Evolutionary conservation across 2,329 filamentous ascomycete species (phyloP).

Genomic region (Moelleriella libera): DNA sequence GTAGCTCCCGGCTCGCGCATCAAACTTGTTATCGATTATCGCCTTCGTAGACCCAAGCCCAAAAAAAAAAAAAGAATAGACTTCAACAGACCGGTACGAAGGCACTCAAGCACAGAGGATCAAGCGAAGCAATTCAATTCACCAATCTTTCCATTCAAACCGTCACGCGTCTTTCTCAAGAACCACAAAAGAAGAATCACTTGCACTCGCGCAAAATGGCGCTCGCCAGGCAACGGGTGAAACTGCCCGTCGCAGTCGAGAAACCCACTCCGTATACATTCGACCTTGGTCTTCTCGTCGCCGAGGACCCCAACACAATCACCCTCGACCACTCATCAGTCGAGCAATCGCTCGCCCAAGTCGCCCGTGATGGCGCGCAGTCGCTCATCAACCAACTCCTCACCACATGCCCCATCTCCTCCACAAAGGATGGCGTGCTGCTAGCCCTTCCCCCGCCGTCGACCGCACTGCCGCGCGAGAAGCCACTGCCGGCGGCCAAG

Average conservation of each 20-base stretch:
- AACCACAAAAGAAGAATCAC: too few relatives aligned
- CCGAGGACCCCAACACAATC: constrained; percentile 76
- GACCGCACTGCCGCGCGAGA: constrained; percentile 74
- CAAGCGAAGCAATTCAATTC: too few relatives aligned
- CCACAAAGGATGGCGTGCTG: constrained; percentile 56
- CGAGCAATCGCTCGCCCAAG: constrained; percentile 55
- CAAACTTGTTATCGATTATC: not conserved
- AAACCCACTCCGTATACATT: constrained; percentile 88
- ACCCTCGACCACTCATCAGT: constrained; percentile 35
- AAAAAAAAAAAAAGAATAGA: not conserved
- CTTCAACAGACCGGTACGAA: not conserved
- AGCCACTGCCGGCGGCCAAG: constrained; percentile 72
- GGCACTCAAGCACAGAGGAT: not conserved
- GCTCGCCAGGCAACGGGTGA: constrained; percentile 23
- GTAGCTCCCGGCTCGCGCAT: not conserved
- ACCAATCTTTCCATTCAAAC: not conserved
- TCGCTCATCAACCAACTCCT: constrained; percentile 89
- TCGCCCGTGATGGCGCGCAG: constrained; percentile 83
- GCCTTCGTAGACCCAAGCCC: not conserved
- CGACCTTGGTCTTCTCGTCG: constrained; percentile 78
- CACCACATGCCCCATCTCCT: constrained; percentile 67
- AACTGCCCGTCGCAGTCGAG: constrained; percentile 50
- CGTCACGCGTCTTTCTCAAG: not conserved
- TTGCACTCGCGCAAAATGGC: constrained; percentile 14
- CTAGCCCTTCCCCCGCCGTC: constrained; percentile 59